A percentile compares a stretch with the other conserved stretches of the same genome.
These are phyloP conservation scores for Conringia planisiliqua DNA, from an alignment of 345 rosid genomes.

Conservation along the genomic window DNA sequence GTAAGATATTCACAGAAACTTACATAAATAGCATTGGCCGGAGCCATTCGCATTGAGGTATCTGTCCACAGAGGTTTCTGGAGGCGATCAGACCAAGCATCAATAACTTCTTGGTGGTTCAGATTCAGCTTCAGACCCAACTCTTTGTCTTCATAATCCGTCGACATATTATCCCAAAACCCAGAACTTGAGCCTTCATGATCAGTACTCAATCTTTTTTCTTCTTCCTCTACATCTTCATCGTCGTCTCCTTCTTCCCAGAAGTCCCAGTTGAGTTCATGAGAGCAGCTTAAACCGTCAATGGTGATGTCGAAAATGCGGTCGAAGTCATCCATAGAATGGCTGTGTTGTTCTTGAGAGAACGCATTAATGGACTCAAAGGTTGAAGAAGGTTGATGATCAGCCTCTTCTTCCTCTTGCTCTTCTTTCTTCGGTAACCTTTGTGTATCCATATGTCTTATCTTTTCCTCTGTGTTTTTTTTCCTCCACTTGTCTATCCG, in stretches of 20 bases:
- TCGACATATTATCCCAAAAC: conserved; percentile 24
- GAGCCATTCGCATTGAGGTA: conserved; percentile 24
- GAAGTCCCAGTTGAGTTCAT: conserved; percentile 23
- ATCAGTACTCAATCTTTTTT: conserved; percentile 9
- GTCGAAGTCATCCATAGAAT: conserved; percentile 7
- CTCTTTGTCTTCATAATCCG: conserved; percentile 38
- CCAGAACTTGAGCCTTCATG: conserved; percentile 34
- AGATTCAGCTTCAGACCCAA: conserved; percentile 53
- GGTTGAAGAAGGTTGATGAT: conserved; percentile 10
- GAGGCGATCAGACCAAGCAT: conserved; percentile 63
- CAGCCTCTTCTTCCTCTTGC: conserved; percentile 25
- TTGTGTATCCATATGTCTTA: conserved; percentile 31
- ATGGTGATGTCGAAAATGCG: conserved; percentile 20
- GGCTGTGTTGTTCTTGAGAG: not conserved
- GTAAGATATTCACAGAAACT: conserved; percentile 28
- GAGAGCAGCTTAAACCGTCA: conserved; percentile 36
- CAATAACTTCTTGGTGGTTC: conserved; percentile 70
- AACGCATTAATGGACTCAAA: conserved; percentile 8
- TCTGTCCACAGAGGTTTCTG: conserved; percentile 42
- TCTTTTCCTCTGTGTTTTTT: conserved; percentile 25
- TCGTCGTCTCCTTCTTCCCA: conserved; percentile 31
- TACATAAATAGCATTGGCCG: conserved; percentile 43
- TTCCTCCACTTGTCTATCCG: not conserved
- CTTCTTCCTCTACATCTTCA: conserved; percentile 16
- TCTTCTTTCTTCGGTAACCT: conserved; percentile 33